These are phyloP conservation scores for Carnegiea gigantea DNA, from an alignment of 179 eudicot genomes.

Conservation along the genomic window DNA sequence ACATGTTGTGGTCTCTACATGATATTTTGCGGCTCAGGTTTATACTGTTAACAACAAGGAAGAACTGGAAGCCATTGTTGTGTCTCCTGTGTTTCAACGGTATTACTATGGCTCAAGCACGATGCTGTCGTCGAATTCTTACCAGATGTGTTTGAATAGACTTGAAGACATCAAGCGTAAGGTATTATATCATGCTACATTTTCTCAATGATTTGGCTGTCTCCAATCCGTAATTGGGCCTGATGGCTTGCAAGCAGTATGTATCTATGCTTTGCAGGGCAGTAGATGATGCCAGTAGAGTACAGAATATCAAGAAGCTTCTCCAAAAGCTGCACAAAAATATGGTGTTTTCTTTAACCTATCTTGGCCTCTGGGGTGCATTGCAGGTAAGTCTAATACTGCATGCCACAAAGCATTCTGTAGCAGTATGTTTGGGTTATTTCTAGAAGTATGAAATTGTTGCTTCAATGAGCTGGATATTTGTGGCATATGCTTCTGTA, in stretches of 20 bases:
- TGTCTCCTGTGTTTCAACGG: conserved; percentile 61
- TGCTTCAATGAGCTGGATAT: too few species aligned
- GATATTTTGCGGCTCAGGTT: conserved; percentile 45
- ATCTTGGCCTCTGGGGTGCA: conserved; percentile 87
- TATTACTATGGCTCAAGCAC: conserved; percentile 50
- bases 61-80: conserved; percentile 73
- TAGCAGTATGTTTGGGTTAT: neutral
- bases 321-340: conserved; percentile 58
- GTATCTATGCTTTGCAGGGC: conserved; percentile 43
- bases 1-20: neutral
- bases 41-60: conserved; percentile 66
- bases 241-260: conserved; percentile 54
- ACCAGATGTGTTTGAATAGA: conserved; percentile 33
- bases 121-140: conserved; percentile 33
- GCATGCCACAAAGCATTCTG: neutral
- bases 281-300: conserved; percentile 38
- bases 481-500: too few species aligned
- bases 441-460: neutral
- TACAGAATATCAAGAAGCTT: conserved; percentile 52
- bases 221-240: conserved; percentile 21
- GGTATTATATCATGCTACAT: conserved; percentile 46
- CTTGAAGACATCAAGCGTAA: conserved; percentile 64
- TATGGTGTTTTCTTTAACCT: conserved; percentile 60
- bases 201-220: conserved; percentile 8
- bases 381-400: conserved; percentile 41